Evolutionary conservation across 495 filamentous ascomycete species (phyloP).

Genomic region (Aspergillus nidulans): DNA sequence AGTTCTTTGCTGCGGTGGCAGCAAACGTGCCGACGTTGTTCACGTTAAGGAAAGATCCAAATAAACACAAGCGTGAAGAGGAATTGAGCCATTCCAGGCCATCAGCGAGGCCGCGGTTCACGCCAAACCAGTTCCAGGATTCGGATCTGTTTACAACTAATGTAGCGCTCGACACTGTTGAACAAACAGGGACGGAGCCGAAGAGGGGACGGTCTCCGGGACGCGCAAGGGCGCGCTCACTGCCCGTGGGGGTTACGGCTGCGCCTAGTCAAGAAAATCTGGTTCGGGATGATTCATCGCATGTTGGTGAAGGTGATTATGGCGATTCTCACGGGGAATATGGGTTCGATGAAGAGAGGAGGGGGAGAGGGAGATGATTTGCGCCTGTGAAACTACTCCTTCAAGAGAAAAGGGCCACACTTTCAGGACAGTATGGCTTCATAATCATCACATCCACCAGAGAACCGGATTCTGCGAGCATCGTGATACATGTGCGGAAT

Average conservation of each 20-base stretch:
- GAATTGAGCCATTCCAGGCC: neutral
- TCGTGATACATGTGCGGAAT: too few relatives aligned
- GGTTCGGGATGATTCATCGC: neutral
- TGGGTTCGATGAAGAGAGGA: neutral
- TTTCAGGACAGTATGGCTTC: neutral
- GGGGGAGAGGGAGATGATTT: neutral
- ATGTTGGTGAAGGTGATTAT: neutral
- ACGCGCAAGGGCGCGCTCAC: neutral
- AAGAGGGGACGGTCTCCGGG: slow-evolving; percentile 2
- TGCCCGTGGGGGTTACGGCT: neutral
- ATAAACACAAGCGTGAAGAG: neutral
- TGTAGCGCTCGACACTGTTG: slow-evolving; percentile 1
- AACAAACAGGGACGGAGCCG: neutral
- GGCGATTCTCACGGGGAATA: neutral
- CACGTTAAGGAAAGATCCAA: slow-evolving; percentile 2
- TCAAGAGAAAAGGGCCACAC: neutral
- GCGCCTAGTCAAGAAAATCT: neutral
- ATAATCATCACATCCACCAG: too few relatives aligned
- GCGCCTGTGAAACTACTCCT: neutral
- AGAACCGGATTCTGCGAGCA: too few relatives aligned
- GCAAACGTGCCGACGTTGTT: slow-evolving; percentile 10
- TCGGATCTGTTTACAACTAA: slow-evolving; percentile 5
- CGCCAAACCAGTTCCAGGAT: slow-evolving; percentile 2
- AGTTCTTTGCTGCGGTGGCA: slow-evolving; percentile 10
- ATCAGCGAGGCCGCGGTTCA: neutral